Evolutionary conservation across 2,329 filamentous ascomycete species (phyloP), one percentile per base, ranked within the genome.

Genomic region (Talaromyces rugulosus): DNA sequence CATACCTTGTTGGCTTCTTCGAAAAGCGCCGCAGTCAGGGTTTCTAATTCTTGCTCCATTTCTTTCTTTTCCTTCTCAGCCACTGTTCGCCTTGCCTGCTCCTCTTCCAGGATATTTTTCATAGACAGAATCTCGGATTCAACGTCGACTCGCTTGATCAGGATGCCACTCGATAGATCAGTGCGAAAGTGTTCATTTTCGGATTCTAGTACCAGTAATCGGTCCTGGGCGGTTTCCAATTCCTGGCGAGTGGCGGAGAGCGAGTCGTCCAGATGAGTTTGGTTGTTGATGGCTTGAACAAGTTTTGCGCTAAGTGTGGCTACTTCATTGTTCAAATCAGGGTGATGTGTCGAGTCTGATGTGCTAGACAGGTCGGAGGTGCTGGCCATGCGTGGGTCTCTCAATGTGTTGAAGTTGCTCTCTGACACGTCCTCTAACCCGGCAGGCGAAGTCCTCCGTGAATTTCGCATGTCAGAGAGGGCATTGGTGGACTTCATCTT

Each of bases 231-330:
- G 36, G 84, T 75, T 60, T 96, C 91, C 54, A 98, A 81, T 72
- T 98, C 92, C 73, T 93, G 89, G 42, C 92, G 87, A 16, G 92
- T 90, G 58, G 87, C 87, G 56, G 91, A 89, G 18, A 99, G 82
- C 11, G 87, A 90, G 75, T 99, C 95, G 75, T 98, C 95, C 52
- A 99, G 84, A 27, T 85, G 88, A 7, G 93, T 97, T 76, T 97
- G 93, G 75, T 96, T 90, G 74, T 99, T 99, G 77, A 99, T 97
- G 52, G 95, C 94, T 72, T 95, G 94, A 69, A 99, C 94, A 65
- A 99, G 87, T 76, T 99, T 99, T 56, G 92, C 94, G 77, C 92
- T 98, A 34, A 99, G 82, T 6, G 91, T 87, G 7, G 94, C 91
- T 31, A 99, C 91, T 77, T 98, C 95, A 66, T 82, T 82, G 72